Evolutionary conservation across 2,329 filamentous ascomycete genomes (phyloP), one percentile per base, ranked within the genome.

Genomic region (Sporothrix pallida): DNA sequence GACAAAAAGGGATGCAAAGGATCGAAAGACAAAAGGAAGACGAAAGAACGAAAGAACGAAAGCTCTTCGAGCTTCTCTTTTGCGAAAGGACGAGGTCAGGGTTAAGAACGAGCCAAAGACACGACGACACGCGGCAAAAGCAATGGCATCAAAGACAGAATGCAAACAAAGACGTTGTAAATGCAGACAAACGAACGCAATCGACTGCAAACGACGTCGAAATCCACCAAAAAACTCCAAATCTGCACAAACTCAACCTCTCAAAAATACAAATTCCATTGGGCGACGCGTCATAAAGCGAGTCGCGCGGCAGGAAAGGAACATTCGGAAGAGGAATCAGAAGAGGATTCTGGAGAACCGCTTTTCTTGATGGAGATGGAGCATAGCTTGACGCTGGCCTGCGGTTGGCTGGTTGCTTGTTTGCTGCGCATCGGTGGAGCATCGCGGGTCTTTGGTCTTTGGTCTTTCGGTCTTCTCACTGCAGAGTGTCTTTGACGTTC

Each of bases 231-330:
- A 67, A 26, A 23, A 17, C n/a, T 26, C 12, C 42, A 23, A 20
- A 52, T 23, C 52, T 20, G 20, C 52, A 56, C 20, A 56, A 68
- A 68, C 46, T 37, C 31, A 37, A 68, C 17, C 63, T 20, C n/a
- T 10, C 13, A 23, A 68, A 5, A 60, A 60, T 60, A 23, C 23
- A 9, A 56, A 54, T 70, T 70, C 48, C 67, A 70, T 54, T 70
- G 67, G 67, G 23, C 46, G 67, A 70, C 67, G 67, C 67, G 67
- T 70, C 67, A 44, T 69, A 26, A 54, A 17, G 42, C n/a, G 62
- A 50, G 4, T 68, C 46, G 65, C 65, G 65, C 23, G 48, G 67
- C 31, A 44, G 50, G 8, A 13, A 13, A 26, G 44, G 62, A 13
- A 62, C 13, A 23, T 7, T 17, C 31, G 31, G 31, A 37, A 37